Evolutionary conservation across 306 rosid genomes (phyloP), one percentile per base, ranked within the genome.

Genomic region (Alnus rubra): DNA sequence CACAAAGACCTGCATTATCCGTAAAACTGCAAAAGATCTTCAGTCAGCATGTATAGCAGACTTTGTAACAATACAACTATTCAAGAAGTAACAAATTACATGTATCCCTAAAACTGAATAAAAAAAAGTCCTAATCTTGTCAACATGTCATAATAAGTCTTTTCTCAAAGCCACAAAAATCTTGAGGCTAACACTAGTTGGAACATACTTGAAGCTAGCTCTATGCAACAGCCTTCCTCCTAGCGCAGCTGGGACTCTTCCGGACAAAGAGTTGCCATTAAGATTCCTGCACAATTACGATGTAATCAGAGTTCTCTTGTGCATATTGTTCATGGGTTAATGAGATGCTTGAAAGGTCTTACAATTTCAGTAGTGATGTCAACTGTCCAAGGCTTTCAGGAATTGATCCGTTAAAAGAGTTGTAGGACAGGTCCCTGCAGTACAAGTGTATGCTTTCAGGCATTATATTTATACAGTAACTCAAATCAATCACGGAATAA

Each of bases 131-230:
- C 69, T 4, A 13, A 42, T 42, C 45, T 42, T 30, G 16, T 60
- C 42, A 11, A 33, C 69, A 13, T 14, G 71, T 35, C 16, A 8
- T 65, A 14, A 5, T 16, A 78, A 52, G 45, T 71, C 71, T 42
- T 48, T 5, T 67, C 62, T 64, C 7, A 79, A 39, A 64, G 59
- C 81, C 75, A 30, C 47, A 33, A 78, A 63, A 18, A 35, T 51
- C 31, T 51, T 11, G n/a, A 58, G 37, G 59, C 35, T 49, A 70
- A 51, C 7, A 45, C 63, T 60, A 74, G 73, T 12, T 56, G 80
- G 62, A 54, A 78, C 99, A 74, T 90, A 91, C 99, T 96, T 93
- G 94, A 93, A 96, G 86, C 99, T 96, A 79, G 96, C 99, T 84
- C 97, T 87, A 82, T 96, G 98, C 83, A 96, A 83, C 81, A 96